Conservation (phyloP, 345 rosid species). For the Sonneratia alba region DNA sequence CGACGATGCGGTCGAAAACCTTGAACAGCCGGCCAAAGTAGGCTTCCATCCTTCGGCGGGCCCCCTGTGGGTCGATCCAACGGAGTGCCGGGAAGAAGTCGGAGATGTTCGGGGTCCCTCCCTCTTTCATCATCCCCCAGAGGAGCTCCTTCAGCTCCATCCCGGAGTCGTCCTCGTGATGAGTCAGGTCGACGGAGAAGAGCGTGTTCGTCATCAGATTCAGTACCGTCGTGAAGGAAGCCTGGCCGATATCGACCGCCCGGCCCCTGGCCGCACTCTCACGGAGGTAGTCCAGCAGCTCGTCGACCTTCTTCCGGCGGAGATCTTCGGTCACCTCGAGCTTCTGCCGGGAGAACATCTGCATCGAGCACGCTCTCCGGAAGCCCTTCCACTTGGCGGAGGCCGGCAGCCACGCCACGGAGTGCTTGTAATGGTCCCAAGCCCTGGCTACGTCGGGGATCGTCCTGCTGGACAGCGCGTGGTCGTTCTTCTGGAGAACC, state of each 20-base stretch:
- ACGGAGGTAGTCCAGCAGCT: slow-evolving; percentile 13
- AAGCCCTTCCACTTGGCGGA: slow-evolving; percentile 30
- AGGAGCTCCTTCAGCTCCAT: slow-evolving; percentile 14
- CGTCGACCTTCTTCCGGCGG: slow-evolving; percentile 13
- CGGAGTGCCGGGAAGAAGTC: slow-evolving; percentile 26
- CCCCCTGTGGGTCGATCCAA: slow-evolving; percentile 21
- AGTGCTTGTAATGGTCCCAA: slow-evolving; percentile 18
- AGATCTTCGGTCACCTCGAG: slow-evolving; percentile 22
- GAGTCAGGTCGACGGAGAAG: slow-evolving; percentile 16
- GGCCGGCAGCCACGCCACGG: slow-evolving; percentile 29
- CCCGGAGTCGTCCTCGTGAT: slow-evolving; percentile 5
- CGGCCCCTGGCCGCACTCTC: not conserved
- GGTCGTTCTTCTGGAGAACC: slow-evolving; percentile 33
- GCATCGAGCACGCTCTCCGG: slow-evolving; percentile 21
- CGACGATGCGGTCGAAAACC: slow-evolving; percentile 11
- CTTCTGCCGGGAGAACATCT: slow-evolving; percentile 24
- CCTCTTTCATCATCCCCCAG: slow-evolving; percentile 20
- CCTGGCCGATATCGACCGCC: slow-evolving; percentile 13
- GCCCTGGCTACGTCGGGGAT: slow-evolving; percentile 21
- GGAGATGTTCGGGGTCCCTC: slow-evolving; percentile 28
- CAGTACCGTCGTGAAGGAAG: slow-evolving; percentile 15
- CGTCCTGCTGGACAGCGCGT: slow-evolving; percentile 16
- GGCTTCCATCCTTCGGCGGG: slow-evolving; percentile 10
- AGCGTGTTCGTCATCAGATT: slow-evolving; percentile 15
- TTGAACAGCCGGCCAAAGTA: slow-evolving; percentile 13